Evolutionary conservation across 2,329 filamentous ascomycete genomes (phyloP).

Genomic region (Trichoderma aggressivum): DNA sequence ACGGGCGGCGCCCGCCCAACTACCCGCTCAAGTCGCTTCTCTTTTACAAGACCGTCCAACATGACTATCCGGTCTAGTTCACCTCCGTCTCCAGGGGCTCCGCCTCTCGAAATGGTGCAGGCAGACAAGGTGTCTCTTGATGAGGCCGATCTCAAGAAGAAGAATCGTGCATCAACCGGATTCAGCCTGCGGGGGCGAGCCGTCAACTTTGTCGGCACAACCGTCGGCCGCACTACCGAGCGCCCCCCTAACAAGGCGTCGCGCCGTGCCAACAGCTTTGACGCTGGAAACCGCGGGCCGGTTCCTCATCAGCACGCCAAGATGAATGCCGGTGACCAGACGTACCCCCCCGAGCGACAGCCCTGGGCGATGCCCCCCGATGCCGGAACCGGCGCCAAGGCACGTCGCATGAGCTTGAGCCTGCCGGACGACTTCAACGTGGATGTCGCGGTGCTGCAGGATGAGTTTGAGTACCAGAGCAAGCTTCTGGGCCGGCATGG

Average conservation of each 20-base stretch:
- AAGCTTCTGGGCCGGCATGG: constrained; percentile 69
- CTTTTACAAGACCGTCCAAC: constrained; percentile 45
- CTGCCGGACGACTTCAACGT: constrained; percentile 72
- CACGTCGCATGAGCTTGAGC: constrained; percentile 71
- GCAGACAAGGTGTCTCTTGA: constrained; percentile 25
- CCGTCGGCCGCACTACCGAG: constrained; percentile 24
- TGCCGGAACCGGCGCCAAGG: constrained; percentile 71
- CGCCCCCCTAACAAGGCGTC: constrained; percentile 23
- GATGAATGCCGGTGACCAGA: constrained; percentile 26
- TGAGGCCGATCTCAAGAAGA: constrained; percentile 45
- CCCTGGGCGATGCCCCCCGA: constrained; percentile 63
- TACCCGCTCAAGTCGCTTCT: constrained; percentile 38
- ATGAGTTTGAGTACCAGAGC: constrained; percentile 68
- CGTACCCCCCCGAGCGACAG: constrained; percentile 41
- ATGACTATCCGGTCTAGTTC: constrained; percentile 48
- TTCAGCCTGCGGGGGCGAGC: constrained; percentile 46
- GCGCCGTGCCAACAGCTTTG: constrained; percentile 49
- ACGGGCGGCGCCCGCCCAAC: constrained; percentile 31
- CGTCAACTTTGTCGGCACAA: constrained; percentile 45
- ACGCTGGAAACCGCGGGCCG: constrained; percentile 35
- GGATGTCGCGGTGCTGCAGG: constrained; percentile 63
- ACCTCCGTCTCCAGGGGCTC: constrained; percentile 49
- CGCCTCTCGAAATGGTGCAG: constrained; percentile 42
- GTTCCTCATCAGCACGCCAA: constrained; percentile 19
- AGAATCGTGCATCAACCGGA: constrained; percentile 51